These are phyloP conservation scores for Candida sphagnicola DNA, from an alignment of 805 yeast species.

Conservation along the genomic window DNA sequence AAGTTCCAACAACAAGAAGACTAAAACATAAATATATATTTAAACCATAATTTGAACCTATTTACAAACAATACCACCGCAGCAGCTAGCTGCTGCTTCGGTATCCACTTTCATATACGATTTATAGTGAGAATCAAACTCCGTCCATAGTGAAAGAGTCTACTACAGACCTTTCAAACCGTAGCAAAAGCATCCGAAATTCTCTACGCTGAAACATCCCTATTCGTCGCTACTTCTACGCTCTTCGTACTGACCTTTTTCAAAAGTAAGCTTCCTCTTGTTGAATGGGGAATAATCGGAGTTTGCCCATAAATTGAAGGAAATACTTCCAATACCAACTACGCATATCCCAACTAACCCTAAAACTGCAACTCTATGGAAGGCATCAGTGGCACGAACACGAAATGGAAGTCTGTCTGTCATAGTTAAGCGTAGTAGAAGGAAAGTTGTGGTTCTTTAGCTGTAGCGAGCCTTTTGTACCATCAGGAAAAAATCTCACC, in stretches of 20 bases:
- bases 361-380: conserved; percentile 40
- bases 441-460: no score
- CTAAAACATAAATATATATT: background rate
- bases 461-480: no score
- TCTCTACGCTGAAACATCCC: background rate
- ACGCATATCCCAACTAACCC: conserved; percentile 39
- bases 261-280: conserved; percentile 35
- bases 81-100: no score
- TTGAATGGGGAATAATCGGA: conserved; percentile 42
- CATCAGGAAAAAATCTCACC: background rate
- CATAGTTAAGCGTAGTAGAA: no score
- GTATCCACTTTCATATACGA: no score
- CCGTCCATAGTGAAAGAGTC: no score
- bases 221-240: conserved; percentile 13
- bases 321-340: conserved; percentile 35
- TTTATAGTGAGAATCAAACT: no score
- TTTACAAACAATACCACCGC: no score
- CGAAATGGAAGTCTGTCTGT: conserved; percentile 33
- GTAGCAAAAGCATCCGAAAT: no score
- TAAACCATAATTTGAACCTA: background rate
- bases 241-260: conserved; percentile 27
- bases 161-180: no score
- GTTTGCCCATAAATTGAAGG: conserved; percentile 40
- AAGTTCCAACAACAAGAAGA: background rate
- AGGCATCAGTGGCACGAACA: conserved; percentile 41